Percentiles rank a stretch among this genome's conserved stretches.
Conservation (phyloP, 257 asterid species). For the Solanum corneliomulleri region DNA sequence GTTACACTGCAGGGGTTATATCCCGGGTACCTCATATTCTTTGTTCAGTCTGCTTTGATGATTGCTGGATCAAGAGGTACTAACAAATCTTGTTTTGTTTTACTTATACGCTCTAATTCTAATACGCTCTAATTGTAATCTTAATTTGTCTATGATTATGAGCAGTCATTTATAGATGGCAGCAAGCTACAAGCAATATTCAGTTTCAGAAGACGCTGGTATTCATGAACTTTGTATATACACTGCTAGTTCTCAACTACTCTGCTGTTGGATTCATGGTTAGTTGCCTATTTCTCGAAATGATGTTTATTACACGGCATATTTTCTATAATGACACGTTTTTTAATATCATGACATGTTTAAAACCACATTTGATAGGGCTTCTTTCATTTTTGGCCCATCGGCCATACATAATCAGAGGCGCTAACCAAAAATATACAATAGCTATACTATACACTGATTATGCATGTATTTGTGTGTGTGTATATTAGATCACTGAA, state of each 20-base stretch:
- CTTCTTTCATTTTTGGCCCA: not conserved
- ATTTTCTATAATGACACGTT: not conserved
- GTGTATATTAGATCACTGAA: not conserved
- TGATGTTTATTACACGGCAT: not conserved
- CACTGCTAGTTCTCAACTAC: slow-evolving; percentile 67
- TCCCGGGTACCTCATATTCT: slow-evolving; percentile 89
- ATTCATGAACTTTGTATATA: slow-evolving; percentile 57
- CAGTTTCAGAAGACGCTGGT: slow-evolving; percentile 32
- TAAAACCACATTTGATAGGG: not conserved
- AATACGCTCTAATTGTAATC: slow-evolving; percentile 1
- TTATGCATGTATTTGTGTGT: not conserved
- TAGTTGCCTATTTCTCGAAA: slow-evolving; percentile 3
- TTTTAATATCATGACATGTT: not conserved
- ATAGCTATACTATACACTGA: not conserved
- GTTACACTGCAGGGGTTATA: slow-evolving; percentile 57
- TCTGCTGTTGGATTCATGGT: slow-evolving; percentile 89
- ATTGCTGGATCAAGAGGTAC: slow-evolving; percentile 95
- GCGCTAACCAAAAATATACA: not conserved
- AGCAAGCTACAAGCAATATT: slow-evolving; percentile 47
- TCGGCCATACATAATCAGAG: not conserved
- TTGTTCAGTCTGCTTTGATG: slow-evolving; percentile 71
- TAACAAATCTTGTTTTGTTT: not conserved
- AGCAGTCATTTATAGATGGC: slow-evolving; percentile 66
- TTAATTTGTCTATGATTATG: slow-evolving; percentile 3
- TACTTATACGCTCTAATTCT: not conserved